Conservation (phyloP, 129 eudicot species). For the carrot (Daucus carota) region DNA sequence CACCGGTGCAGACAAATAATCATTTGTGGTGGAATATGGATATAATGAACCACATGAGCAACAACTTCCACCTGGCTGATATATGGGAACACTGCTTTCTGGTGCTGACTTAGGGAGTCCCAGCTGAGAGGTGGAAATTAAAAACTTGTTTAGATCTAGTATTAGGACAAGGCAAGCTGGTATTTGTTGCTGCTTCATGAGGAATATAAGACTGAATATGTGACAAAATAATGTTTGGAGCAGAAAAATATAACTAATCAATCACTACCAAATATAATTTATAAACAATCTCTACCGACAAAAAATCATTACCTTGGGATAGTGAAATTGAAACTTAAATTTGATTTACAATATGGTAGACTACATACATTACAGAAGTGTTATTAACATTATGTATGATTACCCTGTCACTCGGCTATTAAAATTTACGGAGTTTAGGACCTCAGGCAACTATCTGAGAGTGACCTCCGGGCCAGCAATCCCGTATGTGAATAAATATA, state of each 20-base stretch:
- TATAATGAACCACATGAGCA: slow-evolving; percentile 11
- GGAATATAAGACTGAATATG: slow-evolving; percentile 22
- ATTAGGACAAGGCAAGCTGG: slow-evolving; percentile 12
- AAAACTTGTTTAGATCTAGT: background rate
- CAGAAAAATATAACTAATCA: background rate
- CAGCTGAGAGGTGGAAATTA: slow-evolving; percentile 12
- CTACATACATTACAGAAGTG: background rate
- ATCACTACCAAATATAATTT: background rate
- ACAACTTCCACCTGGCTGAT: slow-evolving; percentile 19
- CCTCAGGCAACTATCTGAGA: too few species aligned
- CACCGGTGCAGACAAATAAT: slow-evolving; percentile 12
- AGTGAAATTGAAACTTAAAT: background rate
- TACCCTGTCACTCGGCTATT: background rate
- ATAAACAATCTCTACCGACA: background rate
- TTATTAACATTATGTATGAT: background rate
- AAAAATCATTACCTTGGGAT: background rate
- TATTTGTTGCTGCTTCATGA: slow-evolving; percentile 16
- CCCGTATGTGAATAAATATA: too few species aligned
- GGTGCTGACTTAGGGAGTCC: slow-evolving; percentile 8
- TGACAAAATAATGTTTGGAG: background rate
- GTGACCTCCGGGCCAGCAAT: too few species aligned
- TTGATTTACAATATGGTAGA: background rate
- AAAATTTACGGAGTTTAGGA: background rate
- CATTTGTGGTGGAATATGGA: slow-evolving; percentile 8
- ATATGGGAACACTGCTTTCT: slow-evolving; percentile 19